Conservation (phyloP, 2,329 filamentous ascomycete genomes). For the Zymoseptoria ardabiliae region DNA sequence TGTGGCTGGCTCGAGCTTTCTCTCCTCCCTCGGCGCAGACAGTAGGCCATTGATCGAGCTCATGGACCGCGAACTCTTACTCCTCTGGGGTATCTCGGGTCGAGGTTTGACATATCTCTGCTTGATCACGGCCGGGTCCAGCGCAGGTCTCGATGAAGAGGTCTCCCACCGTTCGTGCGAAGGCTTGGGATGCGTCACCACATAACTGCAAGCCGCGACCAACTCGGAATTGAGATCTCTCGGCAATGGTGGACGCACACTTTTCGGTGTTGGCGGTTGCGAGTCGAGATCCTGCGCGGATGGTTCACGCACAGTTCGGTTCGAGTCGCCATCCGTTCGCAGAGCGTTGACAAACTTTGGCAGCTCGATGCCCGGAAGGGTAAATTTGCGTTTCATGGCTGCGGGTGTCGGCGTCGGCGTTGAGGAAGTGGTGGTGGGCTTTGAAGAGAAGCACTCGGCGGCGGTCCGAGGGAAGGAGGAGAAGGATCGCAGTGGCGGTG, state of each 20-base stretch:
- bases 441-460: neutral
- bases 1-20: neutral
- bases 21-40: neutral
- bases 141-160: conserved; percentile 22
- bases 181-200: conserved; percentile 34
- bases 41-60: neutral
- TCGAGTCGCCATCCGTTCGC: conserved; percentile 15
- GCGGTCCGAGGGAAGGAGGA: conserved; percentile 14
- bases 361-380: neutral
- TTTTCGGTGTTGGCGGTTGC: conserved; percentile 35
- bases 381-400: conserved; percentile 3
- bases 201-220: conserved; percentile 38
- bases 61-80: neutral
- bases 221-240: conserved; percentile 38
- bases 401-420: conserved; percentile 12
- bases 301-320: conserved; percentile 23
- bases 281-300: conserved; percentile 20
- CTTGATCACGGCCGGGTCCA: conserved; percentile 30
- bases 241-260: conserved; percentile 38
- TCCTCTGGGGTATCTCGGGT: conserved; percentile 1
- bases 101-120: conserved; percentile 1
- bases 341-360: conserved; percentile 14
- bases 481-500: conserved; percentile 38
- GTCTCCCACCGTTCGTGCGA: conserved; percentile 31
- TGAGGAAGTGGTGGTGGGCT: neutral